phyloP scores from a whole-genome alignment of 768 basidiomycete genomes.

The Rubroboletus pulcherrimus region DNA sequence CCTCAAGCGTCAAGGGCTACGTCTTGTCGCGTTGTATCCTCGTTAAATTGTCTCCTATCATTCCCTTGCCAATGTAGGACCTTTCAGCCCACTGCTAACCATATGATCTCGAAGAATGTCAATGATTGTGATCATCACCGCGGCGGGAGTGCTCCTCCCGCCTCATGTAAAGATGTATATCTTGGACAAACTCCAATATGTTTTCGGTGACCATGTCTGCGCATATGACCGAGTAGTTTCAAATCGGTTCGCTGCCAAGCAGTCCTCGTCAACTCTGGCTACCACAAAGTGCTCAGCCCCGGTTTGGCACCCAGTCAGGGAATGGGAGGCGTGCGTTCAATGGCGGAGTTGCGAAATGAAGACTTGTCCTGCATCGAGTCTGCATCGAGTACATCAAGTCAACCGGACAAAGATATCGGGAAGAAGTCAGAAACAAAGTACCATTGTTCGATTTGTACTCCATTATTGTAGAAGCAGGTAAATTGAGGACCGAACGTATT shows the following conservation, averaged over 20 bases:
- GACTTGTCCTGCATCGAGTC: conserved; percentile 90
- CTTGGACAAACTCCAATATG: conserved; percentile 2
- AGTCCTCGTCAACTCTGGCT: neutral
- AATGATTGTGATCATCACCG: neutral
- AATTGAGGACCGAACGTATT: conserved; percentile 67
- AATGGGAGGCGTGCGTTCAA: conserved; percentile 40
- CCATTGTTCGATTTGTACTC: conserved; percentile 96
- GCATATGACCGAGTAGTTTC: conserved; percentile 1
- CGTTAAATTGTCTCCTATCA: neutral
- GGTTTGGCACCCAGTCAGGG: conserved; percentile 8
- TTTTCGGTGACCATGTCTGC: neutral
- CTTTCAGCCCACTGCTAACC: neutral
- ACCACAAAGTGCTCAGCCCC: neutral
- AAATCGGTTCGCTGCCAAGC: conserved; percentile 1
- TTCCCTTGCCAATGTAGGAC: neutral
- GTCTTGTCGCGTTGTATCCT: conserved; percentile 11
- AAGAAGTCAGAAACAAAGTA: conserved; percentile 20
- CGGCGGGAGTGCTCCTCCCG: neutral
- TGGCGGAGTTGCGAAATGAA: conserved; percentile 69
- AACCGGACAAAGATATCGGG: neutral
- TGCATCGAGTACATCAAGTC: conserved; percentile 25
- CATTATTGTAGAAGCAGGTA: conserved; percentile 77
- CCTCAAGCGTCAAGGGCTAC: neutral
- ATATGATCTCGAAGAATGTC: neutral
- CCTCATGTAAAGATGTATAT: conserved; percentile 15